These are phyloP conservation scores for Lentinula sp. DNA, from an alignment of 768 basidiomycete genomes.

Conservation along the genomic window DNA sequence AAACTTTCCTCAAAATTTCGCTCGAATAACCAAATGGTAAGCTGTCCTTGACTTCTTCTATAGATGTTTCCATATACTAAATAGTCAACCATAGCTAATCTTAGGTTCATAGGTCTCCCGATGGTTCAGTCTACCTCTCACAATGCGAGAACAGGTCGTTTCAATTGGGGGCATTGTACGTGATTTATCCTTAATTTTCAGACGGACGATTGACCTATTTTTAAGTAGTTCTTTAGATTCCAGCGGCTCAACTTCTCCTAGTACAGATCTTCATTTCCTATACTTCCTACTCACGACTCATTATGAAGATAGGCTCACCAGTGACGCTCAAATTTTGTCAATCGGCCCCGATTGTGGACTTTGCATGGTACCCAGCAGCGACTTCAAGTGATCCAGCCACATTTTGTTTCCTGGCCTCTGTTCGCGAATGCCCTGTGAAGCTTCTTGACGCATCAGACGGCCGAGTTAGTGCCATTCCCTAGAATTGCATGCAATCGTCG, in stretches of 20 bases:
- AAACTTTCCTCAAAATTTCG: conserved; percentile 38
- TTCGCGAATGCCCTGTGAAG: conserved; percentile 82
- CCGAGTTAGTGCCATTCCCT: conserved; percentile 41
- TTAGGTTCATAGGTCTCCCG: conserved; percentile 52
- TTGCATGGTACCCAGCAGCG: conserved; percentile 82
- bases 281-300: background rate
- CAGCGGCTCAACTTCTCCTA: background rate
- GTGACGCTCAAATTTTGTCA: conserved; percentile 34
- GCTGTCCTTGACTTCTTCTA: background rate
- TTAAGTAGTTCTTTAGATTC: no score
- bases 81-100: background rate
- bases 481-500: background rate
- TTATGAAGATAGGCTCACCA: background rate
- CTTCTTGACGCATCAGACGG: conserved; percentile 77
- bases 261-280: background rate
- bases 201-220: no score
- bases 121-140: conserved; percentile 62
- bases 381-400: conserved; percentile 47
- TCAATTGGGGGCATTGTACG: conserved; percentile 41
- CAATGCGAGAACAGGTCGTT: conserved; percentile 70
- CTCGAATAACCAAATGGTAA: conserved; percentile 54
- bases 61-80: background rate
- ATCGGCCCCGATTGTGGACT: conserved; percentile 71
- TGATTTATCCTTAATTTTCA: background rate
- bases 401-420: conserved; percentile 80